Evolutionary conservation across 129 eudicot genomes (phyloP).

Genomic region (Artemisia annua): DNA sequence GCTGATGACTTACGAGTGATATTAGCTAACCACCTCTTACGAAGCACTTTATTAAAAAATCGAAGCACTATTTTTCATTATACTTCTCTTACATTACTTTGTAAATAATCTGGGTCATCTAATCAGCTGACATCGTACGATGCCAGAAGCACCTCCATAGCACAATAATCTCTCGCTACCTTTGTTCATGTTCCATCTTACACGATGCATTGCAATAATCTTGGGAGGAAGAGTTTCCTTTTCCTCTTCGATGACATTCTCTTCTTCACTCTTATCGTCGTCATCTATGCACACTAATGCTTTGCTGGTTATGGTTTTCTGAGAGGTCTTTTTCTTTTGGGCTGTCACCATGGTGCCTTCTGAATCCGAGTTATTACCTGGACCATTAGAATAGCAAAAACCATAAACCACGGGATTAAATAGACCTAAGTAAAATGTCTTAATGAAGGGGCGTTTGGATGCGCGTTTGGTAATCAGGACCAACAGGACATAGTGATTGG

Average conservation of each 20-base stretch:
- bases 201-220: conserved; percentile 74
- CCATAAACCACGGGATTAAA: background rate
- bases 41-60: too few relatives aligned
- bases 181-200: conserved; percentile 84
- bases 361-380: conserved; percentile 24
- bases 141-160: conserved; percentile 92
- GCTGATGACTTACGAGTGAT: too few relatives aligned
- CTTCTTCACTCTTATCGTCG: conserved; percentile 17
- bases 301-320: conserved; percentile 34
- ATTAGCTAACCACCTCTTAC: too few relatives aligned
- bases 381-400: conserved; percentile 41
- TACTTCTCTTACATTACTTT: too few relatives aligned
- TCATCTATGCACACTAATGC: conserved; percentile 33
- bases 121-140: conserved; percentile 9
- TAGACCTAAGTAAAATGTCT: background rate
- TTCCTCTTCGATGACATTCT: conserved; percentile 12
- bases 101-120: too few relatives aligned
- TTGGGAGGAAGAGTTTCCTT: conserved; percentile 61
- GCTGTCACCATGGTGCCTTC: conserved; percentile 9
- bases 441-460: background rate
- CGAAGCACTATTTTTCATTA: too few relatives aligned
- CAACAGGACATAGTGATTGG: background rate
- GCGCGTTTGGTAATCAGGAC: background rate
- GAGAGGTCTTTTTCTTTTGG: conserved; percentile 20
- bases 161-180: conserved; percentile 89